Percentiles rank a stretch among this genome's conserved stretches.
Conservation (phyloP, 768 basidiomycete genomes). For the Russula ochroleuca region DNA sequence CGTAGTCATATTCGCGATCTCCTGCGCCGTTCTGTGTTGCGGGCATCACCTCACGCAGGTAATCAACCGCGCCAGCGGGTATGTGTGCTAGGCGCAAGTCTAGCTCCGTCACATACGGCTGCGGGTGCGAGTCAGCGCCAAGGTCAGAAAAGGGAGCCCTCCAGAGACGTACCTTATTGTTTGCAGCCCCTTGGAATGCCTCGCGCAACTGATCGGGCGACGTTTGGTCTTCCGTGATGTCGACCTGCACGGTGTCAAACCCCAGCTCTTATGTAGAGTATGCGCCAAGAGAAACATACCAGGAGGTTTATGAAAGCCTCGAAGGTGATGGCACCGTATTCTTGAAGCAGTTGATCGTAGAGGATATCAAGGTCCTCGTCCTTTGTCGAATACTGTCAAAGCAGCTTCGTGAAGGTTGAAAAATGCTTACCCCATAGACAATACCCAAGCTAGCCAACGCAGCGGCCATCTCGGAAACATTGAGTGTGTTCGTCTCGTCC, state of each 20-base stretch:
- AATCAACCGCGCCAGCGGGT: constrained; percentile 69
- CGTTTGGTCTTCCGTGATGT: constrained; percentile 93
- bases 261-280: neutral
- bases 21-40: constrained; percentile 46
- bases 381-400: constrained; percentile 35
- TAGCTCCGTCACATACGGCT: constrained; percentile 92
- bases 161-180: constrained; percentile 63
- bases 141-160: neutral
- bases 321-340: constrained; percentile 86
- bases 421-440: constrained; percentile 66
- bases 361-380: constrained; percentile 86
- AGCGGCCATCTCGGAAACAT: constrained; percentile 81
- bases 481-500: constrained; percentile 86
- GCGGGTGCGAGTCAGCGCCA: constrained; percentile 25
- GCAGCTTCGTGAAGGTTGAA: neutral
- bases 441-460: constrained; percentile 93
- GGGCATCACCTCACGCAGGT: constrained; percentile 82
- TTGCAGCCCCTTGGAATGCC: constrained; percentile 88
- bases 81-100: constrained; percentile 84
- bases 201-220: constrained; percentile 88
- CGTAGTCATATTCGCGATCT: constrained; percentile 75
- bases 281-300: constrained; percentile 43
- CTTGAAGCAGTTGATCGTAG: constrained; percentile 69
- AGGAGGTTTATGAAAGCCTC: constrained; percentile 93
- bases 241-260: constrained; percentile 53